Conservation (phyloP, 1,284 basidiomycete species). For the Austroboletus novae-zelandiae region DNA sequence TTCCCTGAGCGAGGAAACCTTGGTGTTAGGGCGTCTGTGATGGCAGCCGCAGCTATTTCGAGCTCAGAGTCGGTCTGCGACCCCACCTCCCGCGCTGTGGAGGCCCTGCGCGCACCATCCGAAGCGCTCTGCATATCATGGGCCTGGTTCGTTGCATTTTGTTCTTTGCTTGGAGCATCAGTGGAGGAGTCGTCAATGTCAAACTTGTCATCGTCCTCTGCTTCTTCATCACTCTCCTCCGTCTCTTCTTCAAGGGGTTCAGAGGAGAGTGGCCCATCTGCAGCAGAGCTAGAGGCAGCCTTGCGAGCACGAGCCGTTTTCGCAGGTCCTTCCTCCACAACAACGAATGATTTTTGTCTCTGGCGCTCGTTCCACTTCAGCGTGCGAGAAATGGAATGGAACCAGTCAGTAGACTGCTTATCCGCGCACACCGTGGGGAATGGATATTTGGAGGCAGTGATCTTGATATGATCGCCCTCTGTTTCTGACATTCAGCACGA, state of each 20-base stretch:
- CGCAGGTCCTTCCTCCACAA: slow-evolving; percentile 83
- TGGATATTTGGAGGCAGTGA: slow-evolving; percentile 96
- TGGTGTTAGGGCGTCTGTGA: slow-evolving; percentile 32
- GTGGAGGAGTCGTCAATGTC: slow-evolving; percentile 88
- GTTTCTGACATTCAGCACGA: slow-evolving; percentile 18
- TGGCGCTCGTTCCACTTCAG: slow-evolving; percentile 81
- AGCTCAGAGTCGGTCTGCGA: slow-evolving; percentile 31
- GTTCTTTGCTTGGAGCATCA: slow-evolving; percentile 41
- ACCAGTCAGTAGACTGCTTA: slow-evolving; percentile 98
- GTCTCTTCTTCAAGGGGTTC: slow-evolving; percentile 42
- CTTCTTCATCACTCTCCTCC: slow-evolving; percentile 37
- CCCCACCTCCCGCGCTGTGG: slow-evolving; percentile 34
- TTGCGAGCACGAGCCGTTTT: slow-evolving; percentile 39
- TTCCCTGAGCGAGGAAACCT: slow-evolving; percentile 35
- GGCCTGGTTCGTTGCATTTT: slow-evolving; percentile 18
- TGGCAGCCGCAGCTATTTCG: slow-evolving; percentile 36
- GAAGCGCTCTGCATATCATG: slow-evolving; percentile 19
- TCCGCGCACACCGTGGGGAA: slow-evolving; percentile 99
- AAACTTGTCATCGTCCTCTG: slow-evolving; percentile 71
- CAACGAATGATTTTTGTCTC: slow-evolving; percentile 94
- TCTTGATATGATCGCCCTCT: slow-evolving; percentile 99
- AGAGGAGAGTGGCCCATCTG: slow-evolving; percentile 21
- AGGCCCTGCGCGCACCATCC: slow-evolving; percentile 18
- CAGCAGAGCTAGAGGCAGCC: slow-evolving; percentile 8
- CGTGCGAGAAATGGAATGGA: slow-evolving; percentile 70